Evolutionary conservation across 2,329 filamentous ascomycete genomes (phyloP).

Genomic region (Chaetomium sp.): DNA sequence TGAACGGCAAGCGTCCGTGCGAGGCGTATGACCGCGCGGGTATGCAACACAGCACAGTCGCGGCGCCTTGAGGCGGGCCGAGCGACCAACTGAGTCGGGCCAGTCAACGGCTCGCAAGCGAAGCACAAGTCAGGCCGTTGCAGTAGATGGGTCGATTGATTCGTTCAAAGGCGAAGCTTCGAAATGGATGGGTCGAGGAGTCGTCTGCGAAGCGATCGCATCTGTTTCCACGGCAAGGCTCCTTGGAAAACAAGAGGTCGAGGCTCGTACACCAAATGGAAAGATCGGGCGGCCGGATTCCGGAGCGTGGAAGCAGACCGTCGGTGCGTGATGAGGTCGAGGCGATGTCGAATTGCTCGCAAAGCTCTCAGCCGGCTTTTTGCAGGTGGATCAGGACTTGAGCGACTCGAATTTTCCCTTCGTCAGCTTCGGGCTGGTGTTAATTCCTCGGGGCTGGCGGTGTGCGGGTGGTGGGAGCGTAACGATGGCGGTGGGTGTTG

Average conservation of each 20-base stretch:
- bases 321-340: neutral
- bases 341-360: conserved; percentile 3
- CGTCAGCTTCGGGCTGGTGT: neutral
- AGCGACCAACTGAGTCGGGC: conserved; percentile 2
- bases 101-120: neutral
- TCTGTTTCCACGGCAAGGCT: neutral
- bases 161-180: neutral
- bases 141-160: neutral
- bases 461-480: neutral
- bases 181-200: neutral
- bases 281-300: neutral
- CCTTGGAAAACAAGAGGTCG: neutral
- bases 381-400: neutral
- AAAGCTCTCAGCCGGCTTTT: neutral
- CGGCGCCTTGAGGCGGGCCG: conserved; percentile 11
- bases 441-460: neutral
- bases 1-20: neutral
- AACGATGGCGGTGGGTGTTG: conserved; percentile 1
- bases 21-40: neutral
- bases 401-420: neutral
- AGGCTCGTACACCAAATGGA: too few relatives aligned
- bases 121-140: neutral
- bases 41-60: neutral
- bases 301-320: neutral
- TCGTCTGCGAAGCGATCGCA: conserved; percentile 10